Evolutionary conservation across 805 yeast species (phyloP).

Genomic region (Teunomyces panamensis): DNA sequence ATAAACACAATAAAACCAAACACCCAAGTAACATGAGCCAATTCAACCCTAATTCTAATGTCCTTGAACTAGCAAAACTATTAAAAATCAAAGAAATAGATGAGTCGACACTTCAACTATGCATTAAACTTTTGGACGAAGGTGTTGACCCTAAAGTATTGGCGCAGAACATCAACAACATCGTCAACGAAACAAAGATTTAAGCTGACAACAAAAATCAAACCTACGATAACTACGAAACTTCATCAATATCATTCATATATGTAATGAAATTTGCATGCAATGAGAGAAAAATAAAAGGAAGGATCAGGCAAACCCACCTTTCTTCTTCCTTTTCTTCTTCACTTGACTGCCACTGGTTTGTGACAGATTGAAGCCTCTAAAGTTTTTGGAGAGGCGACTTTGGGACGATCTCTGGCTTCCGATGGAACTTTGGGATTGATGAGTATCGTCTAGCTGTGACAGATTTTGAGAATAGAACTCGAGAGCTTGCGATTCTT

Average conservation of each 20-base stretch:
- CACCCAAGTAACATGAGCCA: conserved; percentile 4
- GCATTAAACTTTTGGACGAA: conserved; percentile 31
- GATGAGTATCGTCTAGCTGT: background rate
- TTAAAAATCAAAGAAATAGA: conserved; percentile 23
- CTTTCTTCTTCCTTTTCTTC: conserved; percentile 43
- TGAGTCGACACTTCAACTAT: conserved; percentile 28
- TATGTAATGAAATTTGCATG: background rate
- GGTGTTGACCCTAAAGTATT: conserved; percentile 31
- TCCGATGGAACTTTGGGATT: background rate
- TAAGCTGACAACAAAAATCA: background rate
- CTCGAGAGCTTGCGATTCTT: background rate
- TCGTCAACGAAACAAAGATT: conserved; percentile 24
- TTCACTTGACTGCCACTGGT: conserved; percentile 9
- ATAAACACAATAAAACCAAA: conserved; percentile 1
- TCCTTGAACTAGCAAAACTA: conserved; percentile 22
- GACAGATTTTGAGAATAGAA: background rate
- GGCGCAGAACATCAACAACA: conserved; percentile 23
- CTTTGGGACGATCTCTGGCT: background rate
- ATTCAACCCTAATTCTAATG: conserved; percentile 7
- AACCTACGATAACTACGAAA: background rate
- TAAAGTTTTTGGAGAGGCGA: background rate
- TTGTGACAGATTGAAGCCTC: conserved; percentile 7
- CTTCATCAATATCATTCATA: background rate
- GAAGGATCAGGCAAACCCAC: conserved; percentile 44
- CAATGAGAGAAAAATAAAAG: background rate